Percentiles rank a stretch among this genome's conserved stretches.
Evolutionary conservation across 2,329 filamentous ascomycete species (phyloP).

Genomic region (Cladophialophora carrionii): DNA sequence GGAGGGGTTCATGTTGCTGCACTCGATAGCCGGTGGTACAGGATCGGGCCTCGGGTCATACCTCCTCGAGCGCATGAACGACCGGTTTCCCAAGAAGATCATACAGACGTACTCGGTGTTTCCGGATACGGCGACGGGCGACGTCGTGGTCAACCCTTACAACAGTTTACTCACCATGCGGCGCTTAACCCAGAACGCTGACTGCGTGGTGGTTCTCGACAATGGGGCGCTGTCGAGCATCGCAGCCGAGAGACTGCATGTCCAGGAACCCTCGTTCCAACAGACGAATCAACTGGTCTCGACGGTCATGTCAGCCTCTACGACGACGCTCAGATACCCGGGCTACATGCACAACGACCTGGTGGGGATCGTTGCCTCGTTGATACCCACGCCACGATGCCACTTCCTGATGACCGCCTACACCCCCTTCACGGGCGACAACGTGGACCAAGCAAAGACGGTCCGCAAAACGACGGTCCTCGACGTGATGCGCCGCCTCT

Average conservation of each 20-base stretch:
- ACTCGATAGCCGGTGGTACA: constrained; percentile 96
- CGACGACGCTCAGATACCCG: constrained; percentile 92
- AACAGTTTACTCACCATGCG: constrained; percentile 94
- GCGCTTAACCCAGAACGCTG: constrained; percentile 89
- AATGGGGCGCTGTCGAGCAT: constrained; percentile 93
- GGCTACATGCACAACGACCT: constrained; percentile 99
- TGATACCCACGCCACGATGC: constrained; percentile 94
- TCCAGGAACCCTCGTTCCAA: constrained; percentile 92
- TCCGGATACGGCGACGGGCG: constrained; percentile 84
- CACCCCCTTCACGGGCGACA: constrained; percentile 94
- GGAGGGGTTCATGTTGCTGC: constrained; percentile 98
- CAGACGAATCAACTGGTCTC: constrained; percentile 97
- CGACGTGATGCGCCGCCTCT: constrained; percentile 91
- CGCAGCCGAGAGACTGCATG: constrained; percentile 88
- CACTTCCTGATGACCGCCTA: constrained; percentile 99
- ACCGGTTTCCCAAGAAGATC: constrained; percentile 97
- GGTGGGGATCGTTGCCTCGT: constrained; percentile 90
- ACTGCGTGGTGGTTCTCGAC: constrained; percentile 95
- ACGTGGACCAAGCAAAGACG: constrained; percentile 94
- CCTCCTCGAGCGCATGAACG: constrained; percentile 91
- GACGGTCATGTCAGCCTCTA: constrained; percentile 98
- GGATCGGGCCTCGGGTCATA: constrained; percentile 96
- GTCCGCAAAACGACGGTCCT: constrained; percentile 97
- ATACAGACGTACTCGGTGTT: constrained; percentile 99
- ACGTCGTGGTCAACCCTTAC: constrained; percentile 97